Evolutionary conservation across 179 eudicot species (phyloP), one percentile per base, ranked within the genome.

Genomic region (Drosera spatulata): DNA sequence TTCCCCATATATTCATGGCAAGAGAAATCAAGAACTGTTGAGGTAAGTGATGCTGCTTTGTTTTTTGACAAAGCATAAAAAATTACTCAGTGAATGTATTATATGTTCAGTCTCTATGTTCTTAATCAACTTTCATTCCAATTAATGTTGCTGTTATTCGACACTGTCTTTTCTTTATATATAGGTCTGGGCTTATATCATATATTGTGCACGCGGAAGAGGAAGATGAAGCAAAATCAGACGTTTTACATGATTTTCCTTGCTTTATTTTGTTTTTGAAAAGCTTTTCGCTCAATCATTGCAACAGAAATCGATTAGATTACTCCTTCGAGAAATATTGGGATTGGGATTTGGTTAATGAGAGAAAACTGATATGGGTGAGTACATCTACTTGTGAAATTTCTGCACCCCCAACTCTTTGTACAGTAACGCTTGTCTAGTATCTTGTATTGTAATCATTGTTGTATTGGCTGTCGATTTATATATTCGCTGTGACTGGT

Each of bases 281-380:
- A 22, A 22, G 33, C 33, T 22, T 22, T 22, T 22, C 33, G 33
- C 33, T 22, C 33, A 22, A 22, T 22, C 33, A 39, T 40, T 8
- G 41, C 14, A 6, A n/a, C n/a, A n/a, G 46, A 44, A 15, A 12
- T 10, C 53, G 15, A 52, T 46, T 55, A 4, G 40, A 4, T 55
- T 22, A 5, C 6, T 55, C 33, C 9, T 37, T 53, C 52, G 99
- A 89, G 69, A 86, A 89, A 64, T 93, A 93, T 50, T 86, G 95
- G 96, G 96, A 93, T 74, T 93, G 99, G 96, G 99, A 93, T 69
- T 62, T 93, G 61, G 75, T 88, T 53, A 93, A 93, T 60, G 99
- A 86, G 71, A 93, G 95, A 39, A 88, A 93, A 73, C 99, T 96
- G 55, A 86, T 93, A 68, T 93, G 96, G 96, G 99, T 93, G 71